Evolutionary conservation across 2,329 filamentous ascomycete genomes (phyloP).

Genomic region (Xylaria sp.): DNA sequence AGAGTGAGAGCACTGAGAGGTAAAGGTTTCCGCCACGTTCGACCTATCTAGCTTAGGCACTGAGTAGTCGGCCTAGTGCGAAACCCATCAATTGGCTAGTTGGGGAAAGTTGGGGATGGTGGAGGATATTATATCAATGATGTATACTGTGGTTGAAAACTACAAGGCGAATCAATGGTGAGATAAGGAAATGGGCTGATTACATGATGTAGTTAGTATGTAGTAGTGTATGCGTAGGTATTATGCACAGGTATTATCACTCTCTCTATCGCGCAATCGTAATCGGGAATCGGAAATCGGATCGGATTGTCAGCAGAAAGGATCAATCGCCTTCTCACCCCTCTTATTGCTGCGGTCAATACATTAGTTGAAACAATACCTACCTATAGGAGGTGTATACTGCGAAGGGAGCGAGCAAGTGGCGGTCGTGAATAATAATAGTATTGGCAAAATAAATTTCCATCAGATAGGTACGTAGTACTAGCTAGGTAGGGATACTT

Average conservation of each 20-base stretch:
- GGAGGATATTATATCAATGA: too few species aligned
- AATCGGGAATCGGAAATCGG: too few species aligned
- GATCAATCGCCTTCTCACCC: background rate
- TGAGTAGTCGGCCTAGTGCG: background rate
- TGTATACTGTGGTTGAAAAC: constrained; percentile 2
- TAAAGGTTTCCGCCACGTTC: constrained; percentile 4
- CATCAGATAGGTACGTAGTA: background rate
- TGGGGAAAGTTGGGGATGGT: constrained; percentile 26
- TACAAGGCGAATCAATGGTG: background rate
- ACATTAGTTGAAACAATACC: constrained; percentile 8
- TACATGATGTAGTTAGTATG: too few species aligned
- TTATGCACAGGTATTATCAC: background rate
- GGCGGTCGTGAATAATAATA: background rate
- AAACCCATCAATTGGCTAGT: constrained; percentile 6
- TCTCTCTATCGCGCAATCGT: background rate
- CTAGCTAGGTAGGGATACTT: background rate
- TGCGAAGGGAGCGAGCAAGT: too few species aligned
- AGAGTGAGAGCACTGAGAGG: background rate
- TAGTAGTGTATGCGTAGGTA: too few species aligned
- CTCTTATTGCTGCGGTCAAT: background rate
- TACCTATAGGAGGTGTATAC: too few species aligned
- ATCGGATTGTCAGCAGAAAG: background rate
- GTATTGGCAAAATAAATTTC: background rate
- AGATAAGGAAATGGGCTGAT: constrained; percentile 19
- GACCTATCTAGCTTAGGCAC: background rate